Base-by-base conservation (phyloP, 2,329 filamentous ascomycete species). In the Ceratocystis variospora region DNA sequence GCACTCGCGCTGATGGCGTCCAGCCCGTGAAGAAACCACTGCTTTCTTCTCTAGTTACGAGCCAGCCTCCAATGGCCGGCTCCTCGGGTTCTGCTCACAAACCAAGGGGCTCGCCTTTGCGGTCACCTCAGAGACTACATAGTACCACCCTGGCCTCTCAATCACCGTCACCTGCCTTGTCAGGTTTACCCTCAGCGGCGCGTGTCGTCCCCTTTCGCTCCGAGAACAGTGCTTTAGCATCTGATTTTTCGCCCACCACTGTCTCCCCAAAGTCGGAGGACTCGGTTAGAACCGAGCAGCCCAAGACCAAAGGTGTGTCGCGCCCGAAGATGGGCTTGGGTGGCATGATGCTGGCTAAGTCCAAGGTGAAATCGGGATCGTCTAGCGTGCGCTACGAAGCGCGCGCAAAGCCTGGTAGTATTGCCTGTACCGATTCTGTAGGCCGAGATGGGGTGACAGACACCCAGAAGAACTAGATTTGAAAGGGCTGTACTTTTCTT, bases 291-390 rank as follows among this genome's bases (percentile, higher is more conserved):
- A n/a, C 55, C 7, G 31, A 37, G 55, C 37, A 41, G 37, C 28
- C 28, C 2, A 37, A 17, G 55, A n/a, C 28, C 55, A 31, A 59
- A n/a, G 15, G 25, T n/a, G 28, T 8, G n/a, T 4, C 28, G 15
- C 55, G 55, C 19, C 55, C 28, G 6, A 59, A 59, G 31, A n/a
- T 25, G 17, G 55, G 55, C 55, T 31, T 59, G 25, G 15, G 55
- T 5, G 31, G 55, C 17, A 59, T 59, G 55, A 59, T 59, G 55
- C 55, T 59, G 31, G 55, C 55, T n/a, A 59, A 59, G 55, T 59
- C 55, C 1, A 59, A 59, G 55, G 31, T 19, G 5, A 59, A 59
- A 12, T n/a, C 31, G 3, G 33, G 37, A 41, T 41, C 55, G 12
- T 25, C 55, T 17, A 59, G n/a, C 7, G 55, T 59, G 7, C 55